phyloP scores from a whole-genome alignment of 768 basidiomycete species.

The Phlebiopsis flavidoalba region DNA sequence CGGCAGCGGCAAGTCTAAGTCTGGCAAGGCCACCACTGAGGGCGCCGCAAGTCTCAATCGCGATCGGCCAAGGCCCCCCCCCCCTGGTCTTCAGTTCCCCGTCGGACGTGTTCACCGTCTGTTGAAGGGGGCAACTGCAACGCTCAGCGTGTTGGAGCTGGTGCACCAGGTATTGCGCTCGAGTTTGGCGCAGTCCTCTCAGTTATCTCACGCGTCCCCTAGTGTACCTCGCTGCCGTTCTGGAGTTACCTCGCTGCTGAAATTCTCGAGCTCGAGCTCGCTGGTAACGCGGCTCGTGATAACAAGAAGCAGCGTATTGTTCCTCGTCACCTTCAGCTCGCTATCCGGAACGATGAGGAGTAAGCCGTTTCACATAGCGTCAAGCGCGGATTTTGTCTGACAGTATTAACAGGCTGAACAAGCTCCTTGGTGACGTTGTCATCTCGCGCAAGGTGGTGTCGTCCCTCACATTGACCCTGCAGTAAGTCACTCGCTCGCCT shows the following conservation, averaged over 20 bases:
- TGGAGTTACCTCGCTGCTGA: slow-evolving; percentile 92
- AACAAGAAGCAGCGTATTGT: slow-evolving; percentile 97
- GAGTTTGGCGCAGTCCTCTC: slow-evolving; percentile 1
- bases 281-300: slow-evolving; percentile 85
- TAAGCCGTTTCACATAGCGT: slow-evolving; percentile 26
- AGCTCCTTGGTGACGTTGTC: slow-evolving; percentile 74
- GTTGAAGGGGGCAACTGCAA: slow-evolving; percentile 81
- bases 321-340: slow-evolving; percentile 90
- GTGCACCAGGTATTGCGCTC: slow-evolving; percentile 68
- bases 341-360: slow-evolving; percentile 94
- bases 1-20: slow-evolving; percentile 59
- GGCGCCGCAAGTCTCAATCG: slow-evolving; percentile 51
- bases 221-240: slow-evolving; percentile 91
- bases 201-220: slow-evolving; percentile 1
- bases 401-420: slow-evolving; percentile 45
- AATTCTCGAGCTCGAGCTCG: slow-evolving; percentile 82
- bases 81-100: slow-evolving; percentile 81
- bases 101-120: slow-evolving; percentile 93
- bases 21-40: slow-evolving; percentile 50
- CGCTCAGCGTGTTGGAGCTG: slow-evolving; percentile 81
- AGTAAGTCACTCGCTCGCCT: too few species aligned
- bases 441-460: slow-evolving; percentile 94
- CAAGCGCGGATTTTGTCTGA: not conserved
- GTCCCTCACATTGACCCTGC: slow-evolving; percentile 76
- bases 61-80: slow-evolving; percentile 75